A percentile compares a stretch with the other conserved stretches of the same genome.
Conservation (phyloP, 2,329 filamentous ascomycete genomes). For the Aspergillus japonicus region DNA sequence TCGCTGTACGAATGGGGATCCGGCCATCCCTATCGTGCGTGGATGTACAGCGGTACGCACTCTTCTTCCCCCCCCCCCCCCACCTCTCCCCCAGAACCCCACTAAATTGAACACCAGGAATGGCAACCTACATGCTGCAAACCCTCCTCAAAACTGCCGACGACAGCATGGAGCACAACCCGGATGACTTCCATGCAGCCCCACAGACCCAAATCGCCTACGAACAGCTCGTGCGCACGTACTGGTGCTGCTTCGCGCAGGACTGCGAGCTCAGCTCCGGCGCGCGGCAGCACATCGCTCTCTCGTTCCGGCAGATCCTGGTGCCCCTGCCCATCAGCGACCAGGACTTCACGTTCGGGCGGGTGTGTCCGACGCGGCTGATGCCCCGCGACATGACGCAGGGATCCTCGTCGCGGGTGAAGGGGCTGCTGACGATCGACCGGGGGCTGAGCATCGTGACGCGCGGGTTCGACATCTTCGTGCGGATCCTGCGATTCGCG, state of each 20-base stretch:
- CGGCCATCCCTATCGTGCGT: constrained; percentile 37
- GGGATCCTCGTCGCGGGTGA: constrained; percentile 16
- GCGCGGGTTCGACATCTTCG: constrained; percentile 39
- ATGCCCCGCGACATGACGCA: constrained; percentile 33
- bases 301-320: constrained; percentile 38
- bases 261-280: constrained; percentile 40
- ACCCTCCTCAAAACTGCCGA: constrained; percentile 38
- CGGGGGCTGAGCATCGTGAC: constrained; percentile 36
- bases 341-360: constrained; percentile 36
- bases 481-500: constrained; percentile 37
- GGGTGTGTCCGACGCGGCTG: constrained; percentile 22
- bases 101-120: constrained; percentile 26
- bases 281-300: constrained; percentile 37
- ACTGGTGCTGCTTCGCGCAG: constrained; percentile 40
- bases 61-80: not conserved
- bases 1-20: constrained; percentile 39
- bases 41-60: constrained; percentile 39
- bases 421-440: constrained; percentile 32
- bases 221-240: constrained; percentile 39
- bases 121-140: constrained; percentile 42
- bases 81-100: not conserved
- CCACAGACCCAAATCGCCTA: constrained; percentile 33
- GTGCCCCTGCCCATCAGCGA: constrained; percentile 38
- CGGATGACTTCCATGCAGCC: constrained; percentile 32
- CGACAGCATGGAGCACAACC: constrained; percentile 38